Percentiles rank a stretch among this genome's conserved stretches.
Evolutionary conservation across 805 yeast species (phyloP).

Genomic region (Candida xiaguanensis): DNA sequence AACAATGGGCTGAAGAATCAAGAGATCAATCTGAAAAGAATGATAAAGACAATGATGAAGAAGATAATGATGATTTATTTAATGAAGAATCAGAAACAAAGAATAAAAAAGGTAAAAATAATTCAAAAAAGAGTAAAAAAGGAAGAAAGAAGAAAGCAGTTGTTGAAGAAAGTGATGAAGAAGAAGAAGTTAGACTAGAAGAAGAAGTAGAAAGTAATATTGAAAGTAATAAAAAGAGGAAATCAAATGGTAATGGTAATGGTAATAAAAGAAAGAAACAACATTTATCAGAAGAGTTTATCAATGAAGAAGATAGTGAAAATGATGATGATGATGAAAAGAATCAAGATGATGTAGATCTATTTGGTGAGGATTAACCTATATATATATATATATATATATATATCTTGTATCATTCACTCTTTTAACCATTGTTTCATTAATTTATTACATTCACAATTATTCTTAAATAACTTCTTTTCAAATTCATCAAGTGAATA

Average conservation of each 20-base stretch:
- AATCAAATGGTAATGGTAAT: slow-evolving; percentile 9
- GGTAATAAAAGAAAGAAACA: slow-evolving; percentile 19
- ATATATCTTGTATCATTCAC: too few species aligned
- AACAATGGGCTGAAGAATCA: slow-evolving; percentile 44
- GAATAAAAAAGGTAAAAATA: too few species aligned
- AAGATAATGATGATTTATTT: slow-evolving; percentile 30
- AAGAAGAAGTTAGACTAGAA: slow-evolving; percentile 19
- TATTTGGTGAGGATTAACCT: slow-evolving; percentile 22
- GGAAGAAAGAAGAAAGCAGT: slow-evolving; percentile 21
- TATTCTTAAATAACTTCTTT: slow-evolving; percentile 49
- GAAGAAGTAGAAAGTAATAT: slow-evolving; percentile 4
- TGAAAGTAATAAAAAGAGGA: slow-evolving; percentile 1
- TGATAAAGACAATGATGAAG: slow-evolving; percentile 33
- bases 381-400: slow-evolving; percentile 11
- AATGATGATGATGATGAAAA: slow-evolving; percentile 27
- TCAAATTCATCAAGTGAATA: slow-evolving; percentile 76
- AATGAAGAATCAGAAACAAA: slow-evolving; percentile 49
- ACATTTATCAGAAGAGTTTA: slow-evolving; percentile 27
- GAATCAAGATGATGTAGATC: slow-evolving; percentile 19
- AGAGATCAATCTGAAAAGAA: slow-evolving; percentile 32
- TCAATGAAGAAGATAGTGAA: slow-evolving; percentile 51
- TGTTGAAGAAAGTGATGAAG: slow-evolving; percentile 33
- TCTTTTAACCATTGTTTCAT: slow-evolving; percentile 36
- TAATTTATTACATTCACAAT: slow-evolving; percentile 46
- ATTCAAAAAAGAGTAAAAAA: slow-evolving; percentile 26